These are phyloP conservation scores for Stagonosporopsis rhizophila DNA, from an alignment of 2,329 filamentous ascomycete genomes.

Conservation along the genomic window DNA sequence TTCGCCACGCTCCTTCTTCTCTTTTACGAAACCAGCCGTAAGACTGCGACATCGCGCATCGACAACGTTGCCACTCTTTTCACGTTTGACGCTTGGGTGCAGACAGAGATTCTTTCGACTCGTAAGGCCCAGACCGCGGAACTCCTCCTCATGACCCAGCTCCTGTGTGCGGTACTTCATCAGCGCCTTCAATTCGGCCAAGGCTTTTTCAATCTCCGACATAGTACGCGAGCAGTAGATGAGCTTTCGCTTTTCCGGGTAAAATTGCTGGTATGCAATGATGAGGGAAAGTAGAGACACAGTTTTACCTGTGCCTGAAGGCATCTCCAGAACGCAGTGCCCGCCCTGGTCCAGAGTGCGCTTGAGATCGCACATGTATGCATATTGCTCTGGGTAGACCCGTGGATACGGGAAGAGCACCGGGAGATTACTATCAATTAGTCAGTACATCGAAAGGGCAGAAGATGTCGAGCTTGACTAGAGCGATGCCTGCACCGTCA, in stretches of 20 bases:
- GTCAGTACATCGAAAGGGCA: neutral
- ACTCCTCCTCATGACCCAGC: constrained; percentile 90
- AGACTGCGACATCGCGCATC: constrained; percentile 95
- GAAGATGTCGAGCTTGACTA: neutral
- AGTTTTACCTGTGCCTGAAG: constrained; percentile 97
- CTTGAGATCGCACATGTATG: constrained; percentile 85
- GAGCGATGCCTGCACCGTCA: neutral
- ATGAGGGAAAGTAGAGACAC: constrained; percentile 94
- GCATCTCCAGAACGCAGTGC: constrained; percentile 98
- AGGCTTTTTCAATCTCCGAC: constrained; percentile 98
- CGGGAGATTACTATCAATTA: constrained; percentile 65
- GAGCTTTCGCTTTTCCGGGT: constrained; percentile 91
- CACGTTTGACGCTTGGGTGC: constrained; percentile 92
- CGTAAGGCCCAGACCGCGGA: constrained; percentile 87
- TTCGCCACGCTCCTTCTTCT: constrained; percentile 95
- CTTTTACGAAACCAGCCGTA: constrained; percentile 95
- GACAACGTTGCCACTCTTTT: constrained; percentile 93
- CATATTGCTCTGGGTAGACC: constrained; percentile 68
- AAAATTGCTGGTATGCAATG: constrained; percentile 93
- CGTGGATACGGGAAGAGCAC: constrained; percentile 77
- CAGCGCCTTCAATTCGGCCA: constrained; percentile 86
- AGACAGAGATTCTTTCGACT: constrained; percentile 97
- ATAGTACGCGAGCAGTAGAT: constrained; percentile 99
- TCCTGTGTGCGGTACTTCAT: constrained; percentile 95
- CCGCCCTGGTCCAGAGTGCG: constrained; percentile 90